Percentiles rank a stretch among this genome's conserved stretches.
These are phyloP conservation scores for Botrytis cinerea DNA, from an alignment of 2,329 filamentous ascomycete genomes.

Conservation along the genomic window DNA sequence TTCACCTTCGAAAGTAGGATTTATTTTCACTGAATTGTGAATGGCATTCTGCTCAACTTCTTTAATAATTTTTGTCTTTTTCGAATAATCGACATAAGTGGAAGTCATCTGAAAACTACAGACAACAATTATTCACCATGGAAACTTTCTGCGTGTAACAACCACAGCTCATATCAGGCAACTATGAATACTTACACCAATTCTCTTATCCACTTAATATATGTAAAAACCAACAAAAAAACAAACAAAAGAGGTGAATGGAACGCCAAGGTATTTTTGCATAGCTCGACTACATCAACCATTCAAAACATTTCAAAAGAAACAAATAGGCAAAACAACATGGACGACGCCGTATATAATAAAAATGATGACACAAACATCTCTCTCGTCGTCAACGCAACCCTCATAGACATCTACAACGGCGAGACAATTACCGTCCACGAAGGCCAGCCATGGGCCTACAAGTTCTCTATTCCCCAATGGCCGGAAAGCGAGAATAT, in stretches of 20 bases:
- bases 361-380: slow-evolving; percentile 20
- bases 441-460: slow-evolving; percentile 4
- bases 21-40: neutral
- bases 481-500: neutral
- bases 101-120: neutral
- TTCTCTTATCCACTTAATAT: neutral
- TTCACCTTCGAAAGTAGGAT: neutral
- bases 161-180: no score
- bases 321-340: neutral
- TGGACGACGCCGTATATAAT: slow-evolving; percentile 16
- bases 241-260: neutral
- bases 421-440: slow-evolving; percentile 14
- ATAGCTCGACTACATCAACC: neutral
- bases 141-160: neutral
- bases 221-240: neutral
- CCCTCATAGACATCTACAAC: slow-evolving; percentile 15
- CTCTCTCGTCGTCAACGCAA: slow-evolving; percentile 16
- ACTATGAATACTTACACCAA: neutral
- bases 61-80: neutral
- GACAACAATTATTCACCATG: neutral
- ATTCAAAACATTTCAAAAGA: neutral
- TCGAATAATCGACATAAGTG: neutral
- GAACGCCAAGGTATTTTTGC: neutral
- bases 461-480: slow-evolving; percentile 13
- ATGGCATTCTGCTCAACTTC: neutral